Evolutionary conservation across 257 asterid species (phyloP).

Genomic region (Solanum etuberosum): DNA sequence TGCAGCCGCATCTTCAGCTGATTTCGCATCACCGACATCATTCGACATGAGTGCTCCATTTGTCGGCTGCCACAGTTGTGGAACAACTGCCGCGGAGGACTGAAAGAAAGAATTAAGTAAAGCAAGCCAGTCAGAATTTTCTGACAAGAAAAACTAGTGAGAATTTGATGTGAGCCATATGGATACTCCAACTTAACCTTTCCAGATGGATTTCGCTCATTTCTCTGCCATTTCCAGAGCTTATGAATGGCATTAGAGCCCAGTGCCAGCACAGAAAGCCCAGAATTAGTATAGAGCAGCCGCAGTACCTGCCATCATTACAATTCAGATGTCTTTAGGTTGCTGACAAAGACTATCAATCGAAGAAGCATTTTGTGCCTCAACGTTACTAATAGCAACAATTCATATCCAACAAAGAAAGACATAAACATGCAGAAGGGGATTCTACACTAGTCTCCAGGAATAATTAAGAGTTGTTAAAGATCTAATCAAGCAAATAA

Average conservation of each 20-base stretch:
- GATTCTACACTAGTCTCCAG: neutral
- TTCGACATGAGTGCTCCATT: slow-evolving; percentile 85
- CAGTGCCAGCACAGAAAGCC: slow-evolving; percentile 70
- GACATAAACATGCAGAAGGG: neutral
- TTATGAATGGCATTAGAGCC: slow-evolving; percentile 87
- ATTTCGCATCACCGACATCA: slow-evolving; percentile 58
- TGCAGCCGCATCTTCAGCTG: slow-evolving; percentile 74
- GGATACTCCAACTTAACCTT: slow-evolving; percentile 27
- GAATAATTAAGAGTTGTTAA: neutral
- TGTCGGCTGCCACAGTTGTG: slow-evolving; percentile 88
- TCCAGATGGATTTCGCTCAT: slow-evolving; percentile 84
- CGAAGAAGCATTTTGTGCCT: neutral
- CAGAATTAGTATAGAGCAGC: slow-evolving; percentile 78
- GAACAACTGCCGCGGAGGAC: slow-evolving; percentile 74
- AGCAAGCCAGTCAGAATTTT: neutral
- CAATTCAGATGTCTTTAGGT: neutral
- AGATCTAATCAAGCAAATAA: neutral
- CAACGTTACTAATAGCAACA: neutral
- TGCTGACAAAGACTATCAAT: neutral
- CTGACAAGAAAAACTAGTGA: neutral
- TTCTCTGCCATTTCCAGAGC: slow-evolving; percentile 98
- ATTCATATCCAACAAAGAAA: neutral
- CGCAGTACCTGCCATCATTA: slow-evolving; percentile 51
- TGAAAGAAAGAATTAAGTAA: slow-evolving; percentile 18
- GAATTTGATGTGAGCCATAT: neutral